A percentile compares a stretch with the other conserved stretches of the same genome.
Conservation (phyloP, 2,329 filamentous ascomycete genomes). For the Pseudocercospora eumusae region DNA sequence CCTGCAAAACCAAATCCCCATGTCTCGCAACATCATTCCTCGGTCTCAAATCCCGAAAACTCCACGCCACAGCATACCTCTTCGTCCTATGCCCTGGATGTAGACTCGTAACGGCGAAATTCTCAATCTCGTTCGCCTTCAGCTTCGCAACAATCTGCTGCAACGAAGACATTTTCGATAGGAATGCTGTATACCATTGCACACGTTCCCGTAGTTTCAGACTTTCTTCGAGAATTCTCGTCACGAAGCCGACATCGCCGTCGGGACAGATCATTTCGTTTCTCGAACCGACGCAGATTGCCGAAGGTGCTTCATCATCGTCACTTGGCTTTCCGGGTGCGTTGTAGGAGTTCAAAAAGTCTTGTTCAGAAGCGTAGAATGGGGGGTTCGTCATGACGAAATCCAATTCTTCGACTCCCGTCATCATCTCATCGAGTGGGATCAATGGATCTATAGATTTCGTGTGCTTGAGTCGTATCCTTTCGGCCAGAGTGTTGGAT, state of each 20-base stretch:
- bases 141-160: slow-evolving; percentile 62
- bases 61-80: slow-evolving; percentile 89
- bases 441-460: slow-evolving; percentile 60
- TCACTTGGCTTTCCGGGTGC: not conserved
- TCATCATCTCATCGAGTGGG: slow-evolving; percentile 60
- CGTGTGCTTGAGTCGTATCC: slow-evolving; percentile 66
- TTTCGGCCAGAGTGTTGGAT: slow-evolving; percentile 63
- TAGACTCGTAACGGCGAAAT: slow-evolving; percentile 81
- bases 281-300: slow-evolving; percentile 73
- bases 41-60: slow-evolving; percentile 69
- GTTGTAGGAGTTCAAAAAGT: slow-evolving; percentile 62
- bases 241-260: slow-evolving; percentile 75
- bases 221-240: slow-evolving; percentile 70
- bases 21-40: slow-evolving; percentile 44
- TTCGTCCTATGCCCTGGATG: slow-evolving; percentile 76
- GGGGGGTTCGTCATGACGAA: slow-evolving; percentile 95
- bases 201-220: slow-evolving; percentile 61
- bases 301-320: slow-evolving; percentile 57
- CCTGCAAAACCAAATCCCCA: slow-evolving; percentile 33
- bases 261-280: slow-evolving; percentile 79
- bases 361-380: slow-evolving; percentile 76
- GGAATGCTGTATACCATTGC: slow-evolving; percentile 88
- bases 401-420: slow-evolving; percentile 61
- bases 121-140: slow-evolving; percentile 61
- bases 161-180: slow-evolving; percentile 75